These are phyloP conservation scores for Rhizomucor pusillus DNA, from an alignment of 371 early-diverging fungal genomes.

Conservation along the genomic window DNA sequence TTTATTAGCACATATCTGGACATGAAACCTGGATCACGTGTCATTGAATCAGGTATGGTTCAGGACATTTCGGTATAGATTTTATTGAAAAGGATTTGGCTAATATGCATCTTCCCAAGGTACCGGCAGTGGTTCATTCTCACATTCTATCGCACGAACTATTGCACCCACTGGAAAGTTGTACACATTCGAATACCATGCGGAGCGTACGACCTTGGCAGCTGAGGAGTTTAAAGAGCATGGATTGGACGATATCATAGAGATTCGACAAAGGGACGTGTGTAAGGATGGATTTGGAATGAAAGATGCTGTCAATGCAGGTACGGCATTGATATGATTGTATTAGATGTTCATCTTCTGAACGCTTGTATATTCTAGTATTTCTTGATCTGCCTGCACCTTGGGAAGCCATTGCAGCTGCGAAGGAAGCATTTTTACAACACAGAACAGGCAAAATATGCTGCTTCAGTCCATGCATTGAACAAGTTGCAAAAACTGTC, in stretches of 20 bases:
- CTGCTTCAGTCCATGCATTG: slow-evolving; percentile 94
- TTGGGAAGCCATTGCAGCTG: slow-evolving; percentile 88
- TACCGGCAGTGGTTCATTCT: slow-evolving; percentile 95
- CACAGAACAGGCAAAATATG: slow-evolving; percentile 82
- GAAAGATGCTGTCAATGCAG: slow-evolving; percentile 70
- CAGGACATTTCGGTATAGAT: background rate
- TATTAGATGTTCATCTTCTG: background rate
- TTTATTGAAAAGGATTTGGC: background rate
- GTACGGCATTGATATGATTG: slow-evolving; percentile 23
- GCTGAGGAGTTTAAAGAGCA: slow-evolving; percentile 80
- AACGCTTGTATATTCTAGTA: slow-evolving; percentile 39
- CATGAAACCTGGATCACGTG: slow-evolving; percentile 79
- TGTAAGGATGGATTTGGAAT: slow-evolving; percentile 89
- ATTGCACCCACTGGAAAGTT: slow-evolving; percentile 85
- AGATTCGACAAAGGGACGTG: slow-evolving; percentile 81
- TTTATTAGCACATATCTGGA: slow-evolving; percentile 80
- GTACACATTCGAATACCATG: slow-evolving; percentile 94
- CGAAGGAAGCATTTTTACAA: slow-evolving; percentile 81
- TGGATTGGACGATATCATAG: slow-evolving; percentile 65
- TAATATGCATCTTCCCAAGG: slow-evolving; percentile 35
- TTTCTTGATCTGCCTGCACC: slow-evolving; percentile 97
- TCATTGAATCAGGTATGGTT: slow-evolving; percentile 83
- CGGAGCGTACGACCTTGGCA: slow-evolving; percentile 72
- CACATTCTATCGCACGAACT: slow-evolving; percentile 89
- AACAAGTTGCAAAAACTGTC: slow-evolving; percentile 87